Conservation (phyloP, 2,329 filamentous ascomycete species). For the Claviceps quebecensis region DNA sequence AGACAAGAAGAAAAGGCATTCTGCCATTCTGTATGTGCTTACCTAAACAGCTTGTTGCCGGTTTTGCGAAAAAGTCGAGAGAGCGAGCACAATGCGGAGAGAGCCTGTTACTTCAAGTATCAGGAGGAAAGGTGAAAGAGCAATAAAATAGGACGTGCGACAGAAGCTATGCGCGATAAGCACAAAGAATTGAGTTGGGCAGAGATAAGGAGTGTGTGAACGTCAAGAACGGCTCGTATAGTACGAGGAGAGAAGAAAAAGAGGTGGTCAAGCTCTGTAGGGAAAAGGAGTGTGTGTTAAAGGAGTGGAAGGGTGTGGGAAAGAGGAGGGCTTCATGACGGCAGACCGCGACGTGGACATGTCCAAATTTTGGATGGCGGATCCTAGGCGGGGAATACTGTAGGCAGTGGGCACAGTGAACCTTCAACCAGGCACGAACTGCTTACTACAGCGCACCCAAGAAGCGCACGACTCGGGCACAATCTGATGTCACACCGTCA, state of each 20-base stretch:
- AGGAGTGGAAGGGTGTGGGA: not conserved
- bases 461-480: not conserved
- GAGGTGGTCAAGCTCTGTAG: not conserved
- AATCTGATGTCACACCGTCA: not conserved
- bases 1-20: not conserved
- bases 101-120: not conserved
- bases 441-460: not conserved
- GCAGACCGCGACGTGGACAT: not conserved
- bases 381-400: not conserved
- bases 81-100: not conserved
- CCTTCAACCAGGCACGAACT: not conserved
- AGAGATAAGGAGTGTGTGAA: conserved; percentile 1
- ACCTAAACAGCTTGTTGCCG: not conserved
- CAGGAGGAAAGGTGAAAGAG: not conserved
- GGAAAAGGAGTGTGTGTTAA: not conserved
- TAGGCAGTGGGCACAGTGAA: too few relatives aligned
- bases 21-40: not conserved
- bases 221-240: not conserved
- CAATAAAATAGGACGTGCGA: not conserved
- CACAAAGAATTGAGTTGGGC: not conserved
- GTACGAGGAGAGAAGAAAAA: not conserved
- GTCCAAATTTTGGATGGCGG: not conserved
- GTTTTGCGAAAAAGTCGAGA: not conserved
- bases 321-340: not conserved
- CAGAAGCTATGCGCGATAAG: not conserved